Evolutionary conservation across 352 stramenopile genomes (phyloP).

Genomic region (Phytophthora melonis): DNA sequence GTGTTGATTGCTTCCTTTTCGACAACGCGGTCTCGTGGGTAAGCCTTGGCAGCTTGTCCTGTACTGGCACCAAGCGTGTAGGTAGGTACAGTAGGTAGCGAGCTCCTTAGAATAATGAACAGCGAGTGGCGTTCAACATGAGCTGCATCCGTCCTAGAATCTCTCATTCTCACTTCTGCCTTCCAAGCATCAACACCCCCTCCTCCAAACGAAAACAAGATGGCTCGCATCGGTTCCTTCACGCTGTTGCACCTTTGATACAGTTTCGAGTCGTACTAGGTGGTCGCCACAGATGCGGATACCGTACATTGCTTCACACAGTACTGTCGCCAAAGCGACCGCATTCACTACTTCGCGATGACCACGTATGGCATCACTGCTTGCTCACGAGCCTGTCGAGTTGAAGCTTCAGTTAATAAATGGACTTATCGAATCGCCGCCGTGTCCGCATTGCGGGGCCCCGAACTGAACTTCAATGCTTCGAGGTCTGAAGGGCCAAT

Average conservation of each 20-base stretch:
- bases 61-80: neutral
- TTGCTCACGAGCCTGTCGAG: neutral
- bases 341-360: neutral
- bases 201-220: constrained; percentile 8
- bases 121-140: neutral
- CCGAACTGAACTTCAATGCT: neutral
- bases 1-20: constrained; percentile 16
- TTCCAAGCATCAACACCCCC: constrained; percentile 6
- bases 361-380: neutral
- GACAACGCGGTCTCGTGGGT: neutral
- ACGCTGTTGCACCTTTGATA: neutral
- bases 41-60: constrained; percentile 4
- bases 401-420: neutral
- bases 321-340: neutral
- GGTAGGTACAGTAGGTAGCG: neutral
- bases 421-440: too few species aligned
- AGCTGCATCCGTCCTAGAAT: constrained; percentile 1
- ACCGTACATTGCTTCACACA: neutral
- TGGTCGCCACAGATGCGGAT: neutral
- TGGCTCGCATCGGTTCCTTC: constrained; percentile 22
- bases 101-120: neutral
- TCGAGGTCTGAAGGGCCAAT: neutral
- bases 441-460: neutral
- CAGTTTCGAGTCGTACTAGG: neutral
- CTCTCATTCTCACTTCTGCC: constrained; percentile 23